Base-by-base conservation (phyloP, 805 yeast genomes). In the Candida methanosorbosa region DNA sequence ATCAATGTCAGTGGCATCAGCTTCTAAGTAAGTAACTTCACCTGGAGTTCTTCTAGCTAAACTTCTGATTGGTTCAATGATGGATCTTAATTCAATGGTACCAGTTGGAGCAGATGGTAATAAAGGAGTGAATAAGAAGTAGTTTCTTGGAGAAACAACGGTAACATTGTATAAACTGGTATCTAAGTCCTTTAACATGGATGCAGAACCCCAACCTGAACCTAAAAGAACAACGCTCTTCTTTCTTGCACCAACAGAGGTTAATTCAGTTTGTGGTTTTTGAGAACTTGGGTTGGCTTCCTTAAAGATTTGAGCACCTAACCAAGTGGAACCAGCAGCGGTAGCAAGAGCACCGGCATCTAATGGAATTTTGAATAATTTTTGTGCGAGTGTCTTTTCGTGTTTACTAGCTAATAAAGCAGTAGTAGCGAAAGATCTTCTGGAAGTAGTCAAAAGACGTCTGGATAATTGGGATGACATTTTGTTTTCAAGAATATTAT, bases 121-220 rank as follows among this genome's bases (percentile, higher is more conserved):
- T 46, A 70, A 59, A 15, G 76, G 76, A 30, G 76, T 70, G 63
- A 70, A 70, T 33, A 70, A 61, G 51, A 70, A 70, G 57, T 70
- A 70, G 60, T 70, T 70, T 56, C 76, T 61, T 37, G 76, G 76
- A 18, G 74, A 68, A 26, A 70, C 72, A 37, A 70, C 60, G 28
- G 70, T 73, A 26, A 70, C 75, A 42, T 70, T 70, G 50, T 70
- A 70, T 50, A 68, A 61, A 27, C 72, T 52, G 36, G 76, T 70
- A 50, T 70, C 76, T 50, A 70, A 61, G 48, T 68, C 65, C 52
- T 70, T 70, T 54, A 70, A 59, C 39, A 70, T 57, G 16, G 75
- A 65, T 34, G 70, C 64, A 19, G 73, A 67, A 32, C 73, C 76
- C 76, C 76, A 70, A 30, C 76, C 76, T n/a, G 75, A 63, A 36